A percentile compares a stretch with the other conserved stretches of the same genome.
phyloP scores from a whole-genome alignment of 2,329 filamentous ascomycete genomes.

The Amauroascus niger region DNA sequence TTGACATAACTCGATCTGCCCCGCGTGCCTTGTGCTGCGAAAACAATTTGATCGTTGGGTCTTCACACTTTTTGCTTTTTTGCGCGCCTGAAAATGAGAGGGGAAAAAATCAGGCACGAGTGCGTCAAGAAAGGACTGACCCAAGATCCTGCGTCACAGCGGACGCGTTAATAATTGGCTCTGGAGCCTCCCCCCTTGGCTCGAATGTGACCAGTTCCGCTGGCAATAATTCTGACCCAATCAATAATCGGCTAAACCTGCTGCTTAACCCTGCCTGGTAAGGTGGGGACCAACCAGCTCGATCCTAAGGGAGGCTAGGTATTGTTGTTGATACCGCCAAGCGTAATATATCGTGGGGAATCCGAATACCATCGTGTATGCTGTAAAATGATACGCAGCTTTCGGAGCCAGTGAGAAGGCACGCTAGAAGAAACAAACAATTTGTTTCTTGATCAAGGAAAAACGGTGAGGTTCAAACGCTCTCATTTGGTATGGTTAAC shows the following conservation, averaged over 20 bases:
- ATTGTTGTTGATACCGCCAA: too few relatives aligned
- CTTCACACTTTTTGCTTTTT: slow-evolving; percentile 4
- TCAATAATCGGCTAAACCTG: slow-evolving; percentile 7
- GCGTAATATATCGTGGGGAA: too few relatives aligned
- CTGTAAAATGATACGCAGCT: too few relatives aligned
- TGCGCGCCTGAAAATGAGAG: slow-evolving; percentile 3
- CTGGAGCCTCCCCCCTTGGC: background rate
- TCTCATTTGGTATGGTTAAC: background rate
- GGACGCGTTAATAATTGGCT: slow-evolving; percentile 1
- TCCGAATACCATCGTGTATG: too few relatives aligned
- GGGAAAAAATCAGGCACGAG: slow-evolving; percentile 11
- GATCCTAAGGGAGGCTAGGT: too few relatives aligned
- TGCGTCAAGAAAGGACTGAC: slow-evolving; percentile 5
- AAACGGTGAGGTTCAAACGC: background rate
- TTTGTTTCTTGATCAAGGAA: background rate
- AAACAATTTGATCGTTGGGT: background rate
- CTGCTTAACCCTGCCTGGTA: background rate
- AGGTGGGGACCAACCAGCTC: background rate
- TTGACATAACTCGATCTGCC: background rate
- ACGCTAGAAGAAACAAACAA: background rate
- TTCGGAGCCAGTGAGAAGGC: background rate
- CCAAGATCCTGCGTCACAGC: background rate
- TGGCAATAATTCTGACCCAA: background rate
- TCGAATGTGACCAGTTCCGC: slow-evolving; percentile 7
- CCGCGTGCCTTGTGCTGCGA: slow-evolving; percentile 2